Conservation (phyloP, 805 yeast genomes). For the Saturnispora sekii region DNA sequence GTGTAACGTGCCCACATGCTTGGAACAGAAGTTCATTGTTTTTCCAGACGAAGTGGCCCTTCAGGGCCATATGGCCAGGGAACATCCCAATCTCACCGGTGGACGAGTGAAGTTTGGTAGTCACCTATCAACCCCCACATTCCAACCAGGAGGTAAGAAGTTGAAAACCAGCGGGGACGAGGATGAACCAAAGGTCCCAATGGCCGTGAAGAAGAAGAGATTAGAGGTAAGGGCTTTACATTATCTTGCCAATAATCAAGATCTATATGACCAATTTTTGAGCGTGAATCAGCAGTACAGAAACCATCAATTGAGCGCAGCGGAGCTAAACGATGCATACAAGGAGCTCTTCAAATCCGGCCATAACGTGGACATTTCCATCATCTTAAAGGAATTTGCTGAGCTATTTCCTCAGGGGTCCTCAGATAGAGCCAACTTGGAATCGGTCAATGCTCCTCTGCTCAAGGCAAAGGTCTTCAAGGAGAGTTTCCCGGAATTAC, state of each 20-base stretch:
- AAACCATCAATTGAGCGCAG: constrained; percentile 36
- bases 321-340: constrained; percentile 39
- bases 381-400: constrained; percentile 51
- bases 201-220: constrained; percentile 45
- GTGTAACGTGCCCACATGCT: constrained; percentile 67
- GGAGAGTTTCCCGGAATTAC: constrained; percentile 42
- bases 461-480: constrained; percentile 19
- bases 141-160: constrained; percentile 8
- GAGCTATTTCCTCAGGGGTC: constrained; percentile 45
- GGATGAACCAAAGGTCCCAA: constrained; percentile 27
- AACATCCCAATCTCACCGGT: constrained; percentile 42
- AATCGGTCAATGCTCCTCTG: constrained; percentile 22
- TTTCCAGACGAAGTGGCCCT: constrained; percentile 80
- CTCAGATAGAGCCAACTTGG: constrained; percentile 31
- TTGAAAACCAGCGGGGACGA: constrained; percentile 10
- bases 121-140: constrained; percentile 28
- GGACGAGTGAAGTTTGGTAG: constrained; percentile 39
- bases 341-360: constrained; percentile 34
- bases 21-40: constrained; percentile 87
- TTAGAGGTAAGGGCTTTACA: constrained; percentile 81
- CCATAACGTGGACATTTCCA: constrained; percentile 39
- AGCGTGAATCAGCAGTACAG: constrained; percentile 39
- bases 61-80: constrained; percentile 77
- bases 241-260: constrained; percentile 48
- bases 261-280: constrained; percentile 39